phyloP scores from a whole-genome alignment of 179 eudicot genomes.

The Vitellaria paradoxa region DNA sequence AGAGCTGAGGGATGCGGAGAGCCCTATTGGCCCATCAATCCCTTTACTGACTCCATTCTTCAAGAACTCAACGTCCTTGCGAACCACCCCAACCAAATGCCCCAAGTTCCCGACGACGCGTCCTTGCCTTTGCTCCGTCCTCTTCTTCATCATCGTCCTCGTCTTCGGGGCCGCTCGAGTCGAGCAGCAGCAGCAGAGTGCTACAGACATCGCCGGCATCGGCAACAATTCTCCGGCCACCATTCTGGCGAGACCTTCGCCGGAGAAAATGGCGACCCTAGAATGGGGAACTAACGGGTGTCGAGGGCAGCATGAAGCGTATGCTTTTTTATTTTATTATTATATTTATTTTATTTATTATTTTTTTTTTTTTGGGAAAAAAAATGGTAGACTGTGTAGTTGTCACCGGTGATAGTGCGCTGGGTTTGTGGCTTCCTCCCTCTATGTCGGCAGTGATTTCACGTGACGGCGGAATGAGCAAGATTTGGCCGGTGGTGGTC shows the following conservation, averaged over 20 bases:
- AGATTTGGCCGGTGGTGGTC: too few species aligned
- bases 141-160: conserved; percentile 7
- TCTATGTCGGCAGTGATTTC: too few species aligned
- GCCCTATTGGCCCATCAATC: conserved; percentile 53
- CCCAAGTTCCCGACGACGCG: conserved; percentile 40
- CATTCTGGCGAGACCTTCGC: conserved; percentile 3
- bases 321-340: too few species aligned
- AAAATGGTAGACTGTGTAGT: too few species aligned
- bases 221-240: conserved; percentile 13
- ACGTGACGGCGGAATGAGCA: too few species aligned
- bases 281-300: too few species aligned
- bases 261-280: background rate
- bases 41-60: conserved; percentile 42
- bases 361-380: too few species aligned
- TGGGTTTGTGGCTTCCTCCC: too few species aligned
- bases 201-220: background rate
- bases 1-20: conserved; percentile 42
- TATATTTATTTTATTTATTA: too few species aligned
- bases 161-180: conserved; percentile 5
- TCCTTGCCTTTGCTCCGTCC: conserved; percentile 12
- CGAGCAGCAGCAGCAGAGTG: conserved; percentile 19
- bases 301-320: too few species aligned
- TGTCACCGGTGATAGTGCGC: too few species aligned
- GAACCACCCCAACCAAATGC: conserved; percentile 48
- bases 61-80: conserved; percentile 57